Base-by-base conservation (phyloP, 768 basidiomycete genomes). In the Cystobasidium tubakii region DNA sequence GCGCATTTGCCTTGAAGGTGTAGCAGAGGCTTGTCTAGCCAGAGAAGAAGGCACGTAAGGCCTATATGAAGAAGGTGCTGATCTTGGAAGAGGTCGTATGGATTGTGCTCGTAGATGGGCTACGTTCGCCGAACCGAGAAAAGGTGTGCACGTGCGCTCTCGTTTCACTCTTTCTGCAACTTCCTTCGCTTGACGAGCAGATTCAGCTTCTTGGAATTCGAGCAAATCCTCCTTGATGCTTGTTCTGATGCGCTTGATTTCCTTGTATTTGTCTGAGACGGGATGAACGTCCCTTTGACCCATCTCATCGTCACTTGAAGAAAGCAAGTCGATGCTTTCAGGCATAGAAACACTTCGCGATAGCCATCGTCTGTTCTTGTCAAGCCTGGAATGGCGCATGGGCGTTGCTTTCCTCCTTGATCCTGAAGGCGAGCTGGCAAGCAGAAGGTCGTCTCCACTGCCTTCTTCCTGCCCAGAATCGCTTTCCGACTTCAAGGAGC, bases 261-360 rank as follows among this genome's bases (percentile, higher is more conserved):
- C 25, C 23, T 65, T 65, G 34, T 36, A 65, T 33, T 65, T 27
- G 27, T 65, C 63, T 19, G 36, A 42, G 4, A 43, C 33, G 9
- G 63, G 63, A 36, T 65, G 25, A 27, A 31, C 36, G 19, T 42
- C 33, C n/a, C 63, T 31, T 25, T 65, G 23, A 23, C 66, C 66
- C 66, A 69, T 44, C 66, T 69, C 66, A 43, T 69, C 66, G 31
- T 69, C 66, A 23, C 66, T 69, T 53, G 66, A 69, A 42, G 66
- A 53, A 10, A 53, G 63, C 39, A 29, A 25, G 23, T 60, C 57
- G 25, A 60, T 60, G 21, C 57, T 60, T 34, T 60, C 57, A 15
- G 57, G 57, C 29, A 34, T 34, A 6, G 57, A 60, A 15, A 60
- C 27, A 25, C 57, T 60, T 34, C 57, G 25, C 6, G 57, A 60